A percentile compares a stretch with the other conserved stretches of the same genome.
Evolutionary conservation across 176 grass and related monocot species (phyloP).

Genomic region (Triticum turgidum): DNA sequence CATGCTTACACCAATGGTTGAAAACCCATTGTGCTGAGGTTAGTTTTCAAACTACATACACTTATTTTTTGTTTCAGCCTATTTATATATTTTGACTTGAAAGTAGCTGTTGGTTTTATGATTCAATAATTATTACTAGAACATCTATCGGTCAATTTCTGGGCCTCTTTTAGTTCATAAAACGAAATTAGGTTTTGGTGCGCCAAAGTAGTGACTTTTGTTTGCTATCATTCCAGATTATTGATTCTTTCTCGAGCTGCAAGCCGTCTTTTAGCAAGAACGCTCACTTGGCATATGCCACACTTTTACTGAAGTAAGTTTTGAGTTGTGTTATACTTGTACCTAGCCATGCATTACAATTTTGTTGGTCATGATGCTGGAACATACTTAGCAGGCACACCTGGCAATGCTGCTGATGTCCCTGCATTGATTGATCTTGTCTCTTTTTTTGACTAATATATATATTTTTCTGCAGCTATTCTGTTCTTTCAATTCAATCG

Average conservation of each 20-base stretch:
- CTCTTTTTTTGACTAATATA: background rate
- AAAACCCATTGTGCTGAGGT: slow-evolving; percentile 75
- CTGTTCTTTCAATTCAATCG: slow-evolving; percentile 79
- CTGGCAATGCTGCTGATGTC: slow-evolving; percentile 9
- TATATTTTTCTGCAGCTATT: slow-evolving; percentile 49
- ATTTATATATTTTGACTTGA: background rate
- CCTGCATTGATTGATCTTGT: background rate
- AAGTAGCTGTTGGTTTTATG: background rate
- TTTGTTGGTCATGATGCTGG: background rate
- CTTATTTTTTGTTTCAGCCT: slow-evolving; percentile 4
- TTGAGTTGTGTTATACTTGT: background rate
- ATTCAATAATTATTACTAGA: background rate
- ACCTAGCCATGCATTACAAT: background rate
- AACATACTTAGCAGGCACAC: background rate
- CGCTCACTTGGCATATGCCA: slow-evolving; percentile 82
- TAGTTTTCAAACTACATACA: slow-evolving; percentile 22
- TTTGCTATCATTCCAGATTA: slow-evolving; percentile 61
- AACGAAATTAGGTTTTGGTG: background rate
- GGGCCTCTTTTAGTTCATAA: background rate
- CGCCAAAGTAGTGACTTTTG: slow-evolving; percentile 10
- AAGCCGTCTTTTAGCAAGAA: slow-evolving; percentile 79
- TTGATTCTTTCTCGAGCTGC: slow-evolving; percentile 76
- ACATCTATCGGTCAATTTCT: background rate
- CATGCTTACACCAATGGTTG: slow-evolving; percentile 76
- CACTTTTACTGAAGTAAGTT: slow-evolving; percentile 91